These are phyloP conservation scores for Yamadazyma triangularis DNA, from an alignment of 1,139 yeast genomes.

Conservation along the genomic window DNA sequence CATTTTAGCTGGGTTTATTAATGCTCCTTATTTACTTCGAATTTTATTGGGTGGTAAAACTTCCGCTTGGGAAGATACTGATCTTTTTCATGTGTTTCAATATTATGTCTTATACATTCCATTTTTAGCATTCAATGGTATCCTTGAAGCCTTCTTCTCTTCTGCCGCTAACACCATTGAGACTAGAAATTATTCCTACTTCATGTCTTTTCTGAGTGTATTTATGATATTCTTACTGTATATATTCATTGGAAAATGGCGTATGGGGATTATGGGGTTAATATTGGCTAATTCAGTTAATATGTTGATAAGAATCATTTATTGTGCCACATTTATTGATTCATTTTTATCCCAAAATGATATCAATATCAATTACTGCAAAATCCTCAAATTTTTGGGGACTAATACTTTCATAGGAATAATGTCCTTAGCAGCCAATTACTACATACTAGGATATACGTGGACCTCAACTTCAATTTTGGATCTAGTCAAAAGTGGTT, in stretches of 20 bases:
- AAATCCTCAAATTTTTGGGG: constrained; percentile 2
- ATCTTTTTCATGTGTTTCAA: constrained; percentile 56
- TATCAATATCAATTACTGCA: constrained; percentile 1
- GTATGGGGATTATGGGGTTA: constrained; percentile 54
- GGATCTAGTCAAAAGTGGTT: constrained; percentile 9
- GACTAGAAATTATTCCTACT: constrained; percentile 56
- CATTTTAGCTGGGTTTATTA: constrained; percentile 35
- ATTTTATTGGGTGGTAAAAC: constrained; percentile 24
- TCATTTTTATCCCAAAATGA: constrained; percentile 5
- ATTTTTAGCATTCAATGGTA: constrained; percentile 83
- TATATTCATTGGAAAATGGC: constrained; percentile 35
- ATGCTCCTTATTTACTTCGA: constrained; percentile 31
- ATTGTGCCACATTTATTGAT: constrained; percentile 33
- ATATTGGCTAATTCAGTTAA: constrained; percentile 58
- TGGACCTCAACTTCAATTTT: constrained; percentile 3
- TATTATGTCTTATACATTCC: constrained; percentile 76
- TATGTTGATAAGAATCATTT: constrained; percentile 58
- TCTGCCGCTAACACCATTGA: constrained; percentile 69
- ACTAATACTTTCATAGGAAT: constrained; percentile 5
- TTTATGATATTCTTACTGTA: constrained; percentile 47
- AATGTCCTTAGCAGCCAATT: constrained; percentile 3
- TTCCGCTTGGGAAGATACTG: constrained; percentile 53
- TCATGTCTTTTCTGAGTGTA: constrained; percentile 57
- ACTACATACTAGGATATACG: constrained; percentile 3
- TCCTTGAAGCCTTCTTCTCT: constrained; percentile 82